A percentile compares a stretch with the other conserved stretches of the same genome.
Conservation (phyloP, 441 rosid species). For the Bruguiera hainesii region DNA sequence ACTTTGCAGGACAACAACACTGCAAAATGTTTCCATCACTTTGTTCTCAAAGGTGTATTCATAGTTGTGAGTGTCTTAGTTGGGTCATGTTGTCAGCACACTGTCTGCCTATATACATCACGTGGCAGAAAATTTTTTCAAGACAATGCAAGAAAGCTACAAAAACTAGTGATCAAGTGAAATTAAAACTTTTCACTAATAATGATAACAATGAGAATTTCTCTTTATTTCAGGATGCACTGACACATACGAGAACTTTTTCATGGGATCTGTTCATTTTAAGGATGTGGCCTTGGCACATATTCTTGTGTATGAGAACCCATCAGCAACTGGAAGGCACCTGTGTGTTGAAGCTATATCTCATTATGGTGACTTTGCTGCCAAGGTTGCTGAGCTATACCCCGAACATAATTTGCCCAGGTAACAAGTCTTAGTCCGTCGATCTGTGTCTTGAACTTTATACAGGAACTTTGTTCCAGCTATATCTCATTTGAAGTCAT, state of each 20-base stretch:
- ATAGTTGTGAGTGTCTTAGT: no score
- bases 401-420: constrained; percentile 76
- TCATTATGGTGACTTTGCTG: constrained; percentile 83
- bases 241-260: constrained; percentile 63
- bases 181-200: not conserved
- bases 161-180: not conserved
- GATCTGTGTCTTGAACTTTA: not conserved
- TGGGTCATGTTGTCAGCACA: no score
- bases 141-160: not conserved
- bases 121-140: not conserved
- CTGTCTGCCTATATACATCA: no score
- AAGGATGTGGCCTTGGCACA: constrained; percentile 91
- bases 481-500: not conserved
- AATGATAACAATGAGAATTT: not conserved
- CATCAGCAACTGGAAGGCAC: constrained; percentile 74
- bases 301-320: constrained; percentile 74
- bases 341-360: constrained; percentile 78
- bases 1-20: no score
- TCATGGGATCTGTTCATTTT: constrained; percentile 88
- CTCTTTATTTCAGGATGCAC: constrained; percentile 53
- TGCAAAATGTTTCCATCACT: no score
- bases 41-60: no score
- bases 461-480: not conserved
- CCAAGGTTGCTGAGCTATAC: constrained; percentile 86
- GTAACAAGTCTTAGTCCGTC: constrained; percentile 28